phyloP scores from a whole-genome alignment of 192 early-diverging fungal genomes.

The Coemansia reversa region DNA sequence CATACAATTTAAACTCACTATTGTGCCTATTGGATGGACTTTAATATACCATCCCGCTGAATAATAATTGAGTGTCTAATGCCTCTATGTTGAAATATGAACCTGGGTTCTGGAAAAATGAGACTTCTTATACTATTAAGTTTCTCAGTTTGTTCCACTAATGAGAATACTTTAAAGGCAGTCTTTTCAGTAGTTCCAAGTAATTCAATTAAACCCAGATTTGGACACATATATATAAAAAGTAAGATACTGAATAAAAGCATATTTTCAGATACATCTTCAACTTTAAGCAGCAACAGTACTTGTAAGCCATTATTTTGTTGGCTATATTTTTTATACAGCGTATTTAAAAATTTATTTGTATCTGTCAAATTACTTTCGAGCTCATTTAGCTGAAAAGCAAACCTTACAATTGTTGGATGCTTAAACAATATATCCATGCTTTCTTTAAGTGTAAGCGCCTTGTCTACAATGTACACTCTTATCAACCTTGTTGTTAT shows the following conservation, averaged over 20 bases:
- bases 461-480: neutral
- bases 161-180: neutral
- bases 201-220: neutral
- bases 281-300: neutral
- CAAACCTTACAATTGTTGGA: neutral
- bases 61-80: neutral
- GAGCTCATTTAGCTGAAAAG: neutral
- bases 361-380: neutral
- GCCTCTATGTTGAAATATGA: neutral
- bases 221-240: neutral
- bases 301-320: neutral
- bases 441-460: neutral
- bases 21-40: neutral
- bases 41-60: neutral
- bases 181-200: neutral
- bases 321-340: neutral
- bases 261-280: neutral
- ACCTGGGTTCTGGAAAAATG: neutral
- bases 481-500: neutral
- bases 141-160: neutral
- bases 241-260: neutral
- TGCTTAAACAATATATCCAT: neutral
- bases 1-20: neutral
- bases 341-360: neutral
- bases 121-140: neutral